These are phyloP conservation scores for Pseudozyma hubeiensis DNA, from an alignment of 1,284 basidiomycete species.

Conservation along the genomic window DNA sequence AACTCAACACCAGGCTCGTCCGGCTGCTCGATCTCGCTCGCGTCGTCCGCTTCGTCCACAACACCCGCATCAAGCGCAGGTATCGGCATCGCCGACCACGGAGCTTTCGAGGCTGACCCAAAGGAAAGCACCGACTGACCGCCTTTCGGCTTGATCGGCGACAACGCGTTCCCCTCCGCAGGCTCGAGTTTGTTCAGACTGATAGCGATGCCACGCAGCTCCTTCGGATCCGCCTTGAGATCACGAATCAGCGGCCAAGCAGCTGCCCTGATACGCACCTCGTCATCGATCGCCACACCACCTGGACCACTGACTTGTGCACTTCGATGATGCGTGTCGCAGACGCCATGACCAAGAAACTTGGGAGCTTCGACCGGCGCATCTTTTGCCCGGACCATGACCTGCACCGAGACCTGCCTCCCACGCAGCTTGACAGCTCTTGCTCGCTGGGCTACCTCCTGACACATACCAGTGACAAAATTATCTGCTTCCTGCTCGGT, in stretches of 20 bases:
- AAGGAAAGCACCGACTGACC: constrained; percentile 44
- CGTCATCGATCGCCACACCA: constrained; percentile 77
- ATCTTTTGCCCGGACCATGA: constrained; percentile 86
- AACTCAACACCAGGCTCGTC: constrained; percentile 30
- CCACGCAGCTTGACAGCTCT: constrained; percentile 80
- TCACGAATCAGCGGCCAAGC: constrained; percentile 81
- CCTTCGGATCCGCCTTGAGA: constrained; percentile 82
- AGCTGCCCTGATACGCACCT: constrained; percentile 78
- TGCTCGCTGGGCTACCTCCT: constrained; percentile 51
- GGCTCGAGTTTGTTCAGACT: constrained; percentile 85
- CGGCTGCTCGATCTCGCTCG: constrained; percentile 22
- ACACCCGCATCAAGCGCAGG: background rate
- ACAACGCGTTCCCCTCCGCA: constrained; percentile 43
- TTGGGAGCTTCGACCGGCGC: constrained; percentile 94
- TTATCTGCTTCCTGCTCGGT: constrained; percentile 80
- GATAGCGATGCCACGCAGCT: constrained; percentile 91
- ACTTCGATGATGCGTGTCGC: constrained; percentile 84
- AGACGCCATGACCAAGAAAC: constrained; percentile 93
- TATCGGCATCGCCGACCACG: background rate
- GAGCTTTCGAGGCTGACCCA: constrained; percentile 1
- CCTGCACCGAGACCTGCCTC: constrained; percentile 77
- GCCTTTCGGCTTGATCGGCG: constrained; percentile 21
- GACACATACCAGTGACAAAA: constrained; percentile 59
- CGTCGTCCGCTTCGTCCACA: constrained; percentile 15
- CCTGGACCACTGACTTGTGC: constrained; percentile 71